phyloP scores from a whole-genome alignment of 148 eudicot species.

The Suaeda aralocaspica region DNA sequence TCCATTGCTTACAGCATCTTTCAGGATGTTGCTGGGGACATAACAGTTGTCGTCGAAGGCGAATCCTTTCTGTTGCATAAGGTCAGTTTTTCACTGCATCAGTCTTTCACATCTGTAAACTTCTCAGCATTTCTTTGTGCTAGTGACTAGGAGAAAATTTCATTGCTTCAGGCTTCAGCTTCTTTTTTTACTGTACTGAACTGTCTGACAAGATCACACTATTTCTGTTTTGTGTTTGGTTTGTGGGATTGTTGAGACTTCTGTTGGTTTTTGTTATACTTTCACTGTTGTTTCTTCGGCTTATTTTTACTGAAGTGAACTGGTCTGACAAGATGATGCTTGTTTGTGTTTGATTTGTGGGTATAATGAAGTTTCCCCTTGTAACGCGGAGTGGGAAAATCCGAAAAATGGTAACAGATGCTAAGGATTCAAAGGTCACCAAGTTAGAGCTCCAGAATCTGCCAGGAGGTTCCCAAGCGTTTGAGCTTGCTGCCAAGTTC shows the following conservation, averaged over 20 bases:
- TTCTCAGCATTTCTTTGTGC: too few species aligned
- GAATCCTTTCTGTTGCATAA: conserved; percentile 69
- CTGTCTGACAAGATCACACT: conserved; percentile 13
- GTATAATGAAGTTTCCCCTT: conserved; percentile 54
- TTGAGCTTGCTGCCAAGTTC: conserved; percentile 61
- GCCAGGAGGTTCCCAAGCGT: conserved; percentile 58
- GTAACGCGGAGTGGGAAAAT: conserved; percentile 65
- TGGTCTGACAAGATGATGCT: too few species aligned
- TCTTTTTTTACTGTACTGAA: not conserved
- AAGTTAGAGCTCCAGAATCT: conserved; percentile 46
- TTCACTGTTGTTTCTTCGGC: too few species aligned
- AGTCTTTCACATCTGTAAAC: not conserved
- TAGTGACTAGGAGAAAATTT: too few species aligned
- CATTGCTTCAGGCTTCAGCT: not conserved
- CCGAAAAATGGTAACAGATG: conserved; percentile 54
- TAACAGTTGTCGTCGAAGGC: conserved; percentile 55
- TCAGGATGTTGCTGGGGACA: conserved; percentile 69
- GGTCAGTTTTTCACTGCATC: conserved; percentile 28
- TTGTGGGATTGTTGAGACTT: too few species aligned
- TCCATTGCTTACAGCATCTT: conserved; percentile 45
- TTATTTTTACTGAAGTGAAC: too few species aligned
- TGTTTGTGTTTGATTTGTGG: not conserved
- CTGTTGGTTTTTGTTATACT: too few species aligned
- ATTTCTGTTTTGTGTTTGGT: not conserved
- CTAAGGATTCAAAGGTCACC: conserved; percentile 37